These are phyloP conservation scores for Cavenderia fasciculata DNA, from an alignment of 78 protist genomes.

Conservation along the genomic window DNA sequence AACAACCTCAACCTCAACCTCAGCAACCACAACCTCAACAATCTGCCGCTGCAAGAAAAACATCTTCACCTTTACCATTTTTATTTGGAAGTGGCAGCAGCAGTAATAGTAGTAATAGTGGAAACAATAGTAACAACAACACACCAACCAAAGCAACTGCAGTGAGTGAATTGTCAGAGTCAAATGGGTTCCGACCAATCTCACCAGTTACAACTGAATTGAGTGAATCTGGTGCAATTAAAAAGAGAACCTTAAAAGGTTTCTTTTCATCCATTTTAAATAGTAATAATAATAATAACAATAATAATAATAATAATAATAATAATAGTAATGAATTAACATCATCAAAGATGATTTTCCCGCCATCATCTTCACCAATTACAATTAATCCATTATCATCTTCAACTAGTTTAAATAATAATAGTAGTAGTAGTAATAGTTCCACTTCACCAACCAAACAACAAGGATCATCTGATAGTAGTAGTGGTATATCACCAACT, in stretches of 20 bases:
- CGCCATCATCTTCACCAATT: neutral
- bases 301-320: neutral
- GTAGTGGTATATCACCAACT: too few species aligned
- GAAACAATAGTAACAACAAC: neutral
- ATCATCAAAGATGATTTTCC: neutral
- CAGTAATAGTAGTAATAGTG: too few species aligned
- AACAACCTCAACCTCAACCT: neutral
- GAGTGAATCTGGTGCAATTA: neutral
- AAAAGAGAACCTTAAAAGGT: conserved; percentile 5
- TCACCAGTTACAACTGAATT: conserved; percentile 19
- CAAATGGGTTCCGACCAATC: conserved; percentile 24
- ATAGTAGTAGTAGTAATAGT: neutral
- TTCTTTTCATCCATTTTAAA: conserved; percentile 50
- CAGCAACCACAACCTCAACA: neutral
- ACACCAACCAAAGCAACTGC: neutral
- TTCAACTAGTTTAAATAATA: neutral
- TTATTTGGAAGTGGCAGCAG: conserved; percentile 15
- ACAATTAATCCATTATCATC: neutral
- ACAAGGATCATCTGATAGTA: neutral
- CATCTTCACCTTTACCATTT: conserved; percentile 4
- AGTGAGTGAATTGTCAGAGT: neutral
- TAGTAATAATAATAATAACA: neutral
- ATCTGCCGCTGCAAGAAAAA: neutral
- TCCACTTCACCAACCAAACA: neutral
- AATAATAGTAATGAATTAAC: neutral